These are phyloP conservation scores for Pestalotiopsis sp. DNA, from an alignment of 2,329 filamentous ascomycete species.

Conservation along the genomic window DNA sequence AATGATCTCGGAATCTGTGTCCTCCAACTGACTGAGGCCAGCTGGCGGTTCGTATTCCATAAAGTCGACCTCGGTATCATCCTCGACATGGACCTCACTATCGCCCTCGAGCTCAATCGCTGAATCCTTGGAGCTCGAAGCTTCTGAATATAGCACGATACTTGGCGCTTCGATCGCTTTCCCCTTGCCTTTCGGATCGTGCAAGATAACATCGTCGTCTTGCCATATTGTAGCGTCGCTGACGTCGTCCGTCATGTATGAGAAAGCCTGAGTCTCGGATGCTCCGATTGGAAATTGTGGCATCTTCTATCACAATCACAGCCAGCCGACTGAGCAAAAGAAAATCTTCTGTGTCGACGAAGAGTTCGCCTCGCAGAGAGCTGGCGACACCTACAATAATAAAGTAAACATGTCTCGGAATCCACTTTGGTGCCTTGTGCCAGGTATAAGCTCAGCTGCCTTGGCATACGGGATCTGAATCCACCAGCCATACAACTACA, in stretches of 20 bases:
- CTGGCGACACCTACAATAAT: not conserved
- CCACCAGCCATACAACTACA: not conserved
- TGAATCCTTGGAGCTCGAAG: slow-evolving; percentile 15
- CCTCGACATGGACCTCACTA: not conserved
- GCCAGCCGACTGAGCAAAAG: not conserved
- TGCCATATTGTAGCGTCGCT: not conserved
- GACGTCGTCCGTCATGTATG: not conserved
- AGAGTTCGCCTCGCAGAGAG: not conserved
- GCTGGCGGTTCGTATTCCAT: slow-evolving; percentile 48
- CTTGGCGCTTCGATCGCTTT: slow-evolving; percentile 17
- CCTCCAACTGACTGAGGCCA: slow-evolving; percentile 40
- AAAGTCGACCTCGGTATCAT: slow-evolving; percentile 41
- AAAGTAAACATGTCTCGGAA: not conserved
- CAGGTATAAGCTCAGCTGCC: not conserved
- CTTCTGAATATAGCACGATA: not conserved
- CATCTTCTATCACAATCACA: not conserved
- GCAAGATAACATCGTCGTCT: slow-evolving; percentile 13
- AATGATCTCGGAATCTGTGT: slow-evolving; percentile 42
- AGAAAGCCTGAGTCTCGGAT: not conserved
- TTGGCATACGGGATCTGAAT: not conserved
- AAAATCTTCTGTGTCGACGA: not conserved
- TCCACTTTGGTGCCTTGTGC: not conserved
- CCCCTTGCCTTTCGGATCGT: slow-evolving; percentile 22
- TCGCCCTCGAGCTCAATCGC: slow-evolving; percentile 21
- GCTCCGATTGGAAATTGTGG: not conserved